Percentiles rank a stretch among this genome's conserved stretches.
phyloP scores from a whole-genome alignment of 768 basidiomycete species.

The Rhodotorula paludigena region DNA sequence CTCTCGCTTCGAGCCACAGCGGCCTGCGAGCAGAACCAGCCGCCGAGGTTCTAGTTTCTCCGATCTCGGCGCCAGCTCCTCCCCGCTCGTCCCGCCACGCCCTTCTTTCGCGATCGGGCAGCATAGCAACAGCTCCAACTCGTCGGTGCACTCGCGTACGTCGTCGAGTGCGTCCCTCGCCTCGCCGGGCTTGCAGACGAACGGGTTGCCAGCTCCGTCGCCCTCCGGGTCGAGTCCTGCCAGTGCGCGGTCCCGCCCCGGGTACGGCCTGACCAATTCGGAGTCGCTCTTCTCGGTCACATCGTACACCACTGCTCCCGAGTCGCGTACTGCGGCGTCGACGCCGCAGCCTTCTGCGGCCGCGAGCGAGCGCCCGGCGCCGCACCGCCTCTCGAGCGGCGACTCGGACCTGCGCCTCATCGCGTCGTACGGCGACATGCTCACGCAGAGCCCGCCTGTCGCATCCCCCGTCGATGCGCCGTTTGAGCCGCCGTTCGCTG shows the following conservation, averaged over 20 bases:
- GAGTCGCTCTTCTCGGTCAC: conserved; percentile 14
- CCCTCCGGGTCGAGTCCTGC: too few relatives aligned
- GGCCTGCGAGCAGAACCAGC: conserved; percentile 19
- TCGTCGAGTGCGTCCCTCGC: conserved; percentile 11
- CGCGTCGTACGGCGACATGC: conserved; percentile 31
- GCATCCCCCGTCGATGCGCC: conserved; percentile 4
- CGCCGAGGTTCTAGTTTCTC: conserved; percentile 15
- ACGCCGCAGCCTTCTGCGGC: not conserved
- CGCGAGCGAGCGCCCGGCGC: not conserved
- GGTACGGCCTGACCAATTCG: not conserved
- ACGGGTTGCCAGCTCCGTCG: not conserved
- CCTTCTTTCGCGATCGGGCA: conserved; percentile 20
- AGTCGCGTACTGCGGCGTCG: not conserved
- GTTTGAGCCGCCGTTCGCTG: not conserved
- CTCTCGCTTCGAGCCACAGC: conserved; percentile 30
- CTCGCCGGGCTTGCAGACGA: not conserved
- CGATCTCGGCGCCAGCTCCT: conserved; percentile 1
- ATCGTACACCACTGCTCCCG: conserved; percentile 14
- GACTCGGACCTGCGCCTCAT: conserved; percentile 33
- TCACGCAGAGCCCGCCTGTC: conserved; percentile 12
- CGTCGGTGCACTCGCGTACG: conserved; percentile 21
- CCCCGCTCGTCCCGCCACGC: conserved; percentile 16
- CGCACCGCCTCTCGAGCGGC: conserved; percentile 22
- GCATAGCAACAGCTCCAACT: conserved; percentile 20
- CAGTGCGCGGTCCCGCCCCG: too few relatives aligned